Base-by-base conservation (phyloP, 2,329 filamentous ascomycete species). In the Ilyonectria mors-panacis region DNA sequence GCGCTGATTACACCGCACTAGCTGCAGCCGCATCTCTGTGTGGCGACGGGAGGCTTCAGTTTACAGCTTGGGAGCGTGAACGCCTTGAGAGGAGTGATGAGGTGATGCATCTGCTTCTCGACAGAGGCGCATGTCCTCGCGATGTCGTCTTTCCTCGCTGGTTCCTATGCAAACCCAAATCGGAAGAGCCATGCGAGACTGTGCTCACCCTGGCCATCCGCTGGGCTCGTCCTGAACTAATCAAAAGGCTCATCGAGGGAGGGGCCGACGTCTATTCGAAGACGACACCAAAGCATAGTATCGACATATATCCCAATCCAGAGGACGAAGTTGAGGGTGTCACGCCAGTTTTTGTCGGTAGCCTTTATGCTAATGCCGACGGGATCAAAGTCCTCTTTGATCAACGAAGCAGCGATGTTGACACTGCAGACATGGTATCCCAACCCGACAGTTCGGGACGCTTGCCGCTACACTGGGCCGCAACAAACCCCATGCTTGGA, bases 131-230 rank as follows among this genome's bases (percentile, higher is more conserved):
- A 1, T 23, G 21, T 21, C 35, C 47, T 35, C 3, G 13, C 4
- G 70, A 72, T 39, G 68, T 75, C 6, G 64, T 57, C 4, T 58
- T 66, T 23, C 56, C 77, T 15, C 68, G 72, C 44, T 33, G 57
- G 23, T 63, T 73, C 42, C 15, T 15, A 1, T 9, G 7, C 1
- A 5, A 57, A 4, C 13, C 13, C 13, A 13, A 7, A 15, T 42
- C 39, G 17, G 17, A 42, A 7, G 13, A 17, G 39, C 13, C 15
- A 30, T 23, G 13, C 48, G 26, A 53, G 6, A 53, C 48, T 33
- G 48, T 58, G 1, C 55, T 58, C 42, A 58, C 39, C 28, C 21
- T 58, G 28, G 42, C 55, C 19, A 26, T 19, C 12, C 42, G 44
- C 1, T 37, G 39, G 55, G 55, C 55, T 9, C 6, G 42, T 35